Conservation (phyloP, 192 early-diverging fungal species). For the Dissophora globulifera region DNA sequence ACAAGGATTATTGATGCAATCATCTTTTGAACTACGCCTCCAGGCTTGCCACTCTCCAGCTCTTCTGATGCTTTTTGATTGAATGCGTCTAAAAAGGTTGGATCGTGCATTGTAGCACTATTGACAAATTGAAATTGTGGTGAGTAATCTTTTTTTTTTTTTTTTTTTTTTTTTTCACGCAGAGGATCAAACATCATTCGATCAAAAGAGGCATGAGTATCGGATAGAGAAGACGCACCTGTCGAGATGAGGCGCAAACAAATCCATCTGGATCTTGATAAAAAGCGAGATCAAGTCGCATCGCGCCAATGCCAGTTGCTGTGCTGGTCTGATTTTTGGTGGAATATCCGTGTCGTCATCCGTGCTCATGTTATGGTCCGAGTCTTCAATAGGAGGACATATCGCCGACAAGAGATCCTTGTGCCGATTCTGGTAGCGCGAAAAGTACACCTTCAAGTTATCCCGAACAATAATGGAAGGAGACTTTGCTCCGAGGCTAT, state of each 20-base stretch:
- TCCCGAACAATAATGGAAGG: conserved; percentile 60
- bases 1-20: conserved; percentile 54
- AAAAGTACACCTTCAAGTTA: conserved; percentile 64
- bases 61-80: conserved; percentile 32
- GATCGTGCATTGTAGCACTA: conserved; percentile 24
- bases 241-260: conserved; percentile 37
- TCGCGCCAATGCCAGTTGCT: conserved; percentile 10
- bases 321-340: neutral
- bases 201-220: no score
- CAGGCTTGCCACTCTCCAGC: conserved; percentile 10
- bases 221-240: conserved; percentile 25
- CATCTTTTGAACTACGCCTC: conserved; percentile 18
- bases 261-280: conserved; percentile 52
- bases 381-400: neutral
- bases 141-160: no score
- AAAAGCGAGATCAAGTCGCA: conserved; percentile 33
- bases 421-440: conserved; percentile 53
- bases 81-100: conserved; percentile 29
- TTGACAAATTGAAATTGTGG: neutral
- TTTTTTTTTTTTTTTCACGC: no score
- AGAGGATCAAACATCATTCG: no score
- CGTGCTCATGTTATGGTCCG: conserved; percentile 12
- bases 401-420: conserved; percentile 24
- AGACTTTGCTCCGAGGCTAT: conserved; percentile 63
- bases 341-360: conserved; percentile 15